These are phyloP conservation scores for Acidomyces sp. DNA, from an alignment of 495 filamentous ascomycete species.

Conservation along the genomic window DNA sequence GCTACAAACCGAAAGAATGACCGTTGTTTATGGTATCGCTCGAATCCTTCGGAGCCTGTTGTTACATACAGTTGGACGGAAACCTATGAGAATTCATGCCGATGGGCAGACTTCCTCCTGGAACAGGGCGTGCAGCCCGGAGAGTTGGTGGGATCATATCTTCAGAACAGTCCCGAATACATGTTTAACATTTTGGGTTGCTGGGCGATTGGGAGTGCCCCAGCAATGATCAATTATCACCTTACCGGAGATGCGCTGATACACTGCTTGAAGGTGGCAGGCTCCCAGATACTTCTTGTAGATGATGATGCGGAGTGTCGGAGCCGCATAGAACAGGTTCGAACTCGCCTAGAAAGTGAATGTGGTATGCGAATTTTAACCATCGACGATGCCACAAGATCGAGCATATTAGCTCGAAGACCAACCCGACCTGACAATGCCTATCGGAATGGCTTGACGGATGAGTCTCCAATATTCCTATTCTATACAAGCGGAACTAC, in stretches of 20 bases:
- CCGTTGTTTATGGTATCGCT: conserved; percentile 34
- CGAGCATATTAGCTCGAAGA: conserved; percentile 36
- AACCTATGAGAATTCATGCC: conserved; percentile 40
- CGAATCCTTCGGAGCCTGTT: conserved; percentile 33
- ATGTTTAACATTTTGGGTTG: conserved; percentile 49
- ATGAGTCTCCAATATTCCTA: conserved; percentile 15
- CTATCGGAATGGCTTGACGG: conserved; percentile 7
- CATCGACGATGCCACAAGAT: conserved; percentile 36
- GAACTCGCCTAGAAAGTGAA: conserved; percentile 34
- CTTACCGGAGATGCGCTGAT: conserved; percentile 50
- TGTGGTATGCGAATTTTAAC: conserved; percentile 42
- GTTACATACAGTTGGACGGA: conserved; percentile 52
- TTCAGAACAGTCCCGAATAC: conserved; percentile 58
- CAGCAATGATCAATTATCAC: conserved; percentile 63
- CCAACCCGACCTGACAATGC: conserved; percentile 15
- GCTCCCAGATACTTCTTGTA: conserved; percentile 47
- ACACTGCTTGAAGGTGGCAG: conserved; percentile 53
- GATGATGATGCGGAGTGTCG: conserved; percentile 46
- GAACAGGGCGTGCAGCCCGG: conserved; percentile 45
- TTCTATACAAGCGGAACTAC: conserved; percentile 44
- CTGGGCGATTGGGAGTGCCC: conserved; percentile 51
- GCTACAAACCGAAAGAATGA: conserved; percentile 32
- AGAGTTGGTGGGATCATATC: conserved; percentile 57
- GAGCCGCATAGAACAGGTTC: conserved; percentile 42
- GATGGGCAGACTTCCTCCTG: conserved; percentile 54